A percentile compares a stretch with the other conserved stretches of the same genome.
Evolutionary conservation across 768 basidiomycete species (phyloP).

Genomic region (Leucogyrophana mollusca): DNA sequence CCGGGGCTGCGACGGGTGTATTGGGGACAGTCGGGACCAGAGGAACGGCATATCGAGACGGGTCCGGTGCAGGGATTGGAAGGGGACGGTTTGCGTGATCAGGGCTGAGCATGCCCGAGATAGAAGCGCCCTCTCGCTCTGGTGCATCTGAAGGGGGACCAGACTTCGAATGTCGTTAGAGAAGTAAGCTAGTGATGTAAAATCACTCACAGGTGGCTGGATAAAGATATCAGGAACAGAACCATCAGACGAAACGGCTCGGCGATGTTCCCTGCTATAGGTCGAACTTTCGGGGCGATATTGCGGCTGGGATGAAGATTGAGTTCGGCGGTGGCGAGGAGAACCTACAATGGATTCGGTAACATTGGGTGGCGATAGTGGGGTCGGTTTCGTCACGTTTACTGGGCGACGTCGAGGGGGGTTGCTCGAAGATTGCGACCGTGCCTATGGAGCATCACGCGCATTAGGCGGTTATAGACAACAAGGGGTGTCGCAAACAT

Average conservation of each 20-base stretch:
- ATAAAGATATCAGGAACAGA: slow-evolving; percentile 32
- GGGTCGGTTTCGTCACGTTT: slow-evolving; percentile 21
- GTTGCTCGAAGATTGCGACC: slow-evolving; percentile 10
- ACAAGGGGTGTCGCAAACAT: slow-evolving; percentile 6
- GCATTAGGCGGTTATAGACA: not conserved
- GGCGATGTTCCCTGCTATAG: slow-evolving; percentile 11
- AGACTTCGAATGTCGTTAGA: slow-evolving; percentile 17
- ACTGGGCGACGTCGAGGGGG: slow-evolving; percentile 16
- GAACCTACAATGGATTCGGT: slow-evolving; percentile 9
- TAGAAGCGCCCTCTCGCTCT: slow-evolving; percentile 11
- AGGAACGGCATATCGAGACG: slow-evolving; percentile 11
- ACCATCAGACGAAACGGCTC: slow-evolving; percentile 29
- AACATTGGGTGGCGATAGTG: slow-evolving; percentile 22
- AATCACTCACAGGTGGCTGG: slow-evolving; percentile 27
- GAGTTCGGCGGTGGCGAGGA: slow-evolving; percentile 16
- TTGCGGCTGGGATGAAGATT: slow-evolving; percentile 22
- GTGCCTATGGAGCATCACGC: slow-evolving; percentile 12
- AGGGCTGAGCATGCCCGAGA: slow-evolving; percentile 24
- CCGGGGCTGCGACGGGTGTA: slow-evolving; percentile 7
- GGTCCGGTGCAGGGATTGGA: slow-evolving; percentile 18
- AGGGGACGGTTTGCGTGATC: slow-evolving; percentile 29
- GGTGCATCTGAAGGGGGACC: slow-evolving; percentile 31
- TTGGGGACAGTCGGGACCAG: slow-evolving; percentile 14
- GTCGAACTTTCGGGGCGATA: slow-evolving; percentile 12
- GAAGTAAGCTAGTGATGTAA: not conserved